phyloP scores from a whole-genome alignment of 2,329 filamentous ascomycete species.

The Apiospora malaysiana region DNA sequence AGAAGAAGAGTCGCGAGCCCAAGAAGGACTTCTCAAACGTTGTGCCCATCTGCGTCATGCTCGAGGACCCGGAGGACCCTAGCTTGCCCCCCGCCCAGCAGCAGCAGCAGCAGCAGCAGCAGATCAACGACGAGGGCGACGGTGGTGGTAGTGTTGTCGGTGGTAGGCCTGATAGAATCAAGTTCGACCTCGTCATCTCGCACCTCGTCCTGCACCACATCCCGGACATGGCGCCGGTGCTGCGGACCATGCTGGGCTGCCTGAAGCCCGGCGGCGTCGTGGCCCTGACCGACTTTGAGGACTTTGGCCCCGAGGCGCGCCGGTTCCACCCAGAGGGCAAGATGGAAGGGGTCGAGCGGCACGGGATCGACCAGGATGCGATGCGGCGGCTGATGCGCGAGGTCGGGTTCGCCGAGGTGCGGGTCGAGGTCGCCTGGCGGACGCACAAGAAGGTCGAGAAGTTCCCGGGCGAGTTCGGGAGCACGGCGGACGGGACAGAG shows the following conservation, averaged over 20 bases:
- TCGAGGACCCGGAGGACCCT: slow-evolving; percentile 48
- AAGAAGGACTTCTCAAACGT: slow-evolving; percentile 43
- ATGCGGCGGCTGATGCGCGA: slow-evolving; percentile 15
- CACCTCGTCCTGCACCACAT: slow-evolving; percentile 50
- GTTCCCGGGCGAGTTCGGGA: slow-evolving; percentile 18
- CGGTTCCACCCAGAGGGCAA: slow-evolving; percentile 58
- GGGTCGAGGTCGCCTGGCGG: slow-evolving; percentile 19
- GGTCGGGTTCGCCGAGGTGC: slow-evolving; percentile 3
- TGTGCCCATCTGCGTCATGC: slow-evolving; percentile 49
- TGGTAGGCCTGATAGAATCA: slow-evolving; percentile 32
- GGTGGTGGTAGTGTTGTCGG: slow-evolving; percentile 31
- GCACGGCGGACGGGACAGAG: background rate
- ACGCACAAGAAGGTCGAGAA: background rate
- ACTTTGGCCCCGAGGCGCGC: slow-evolving; percentile 57
- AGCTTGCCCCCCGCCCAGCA: slow-evolving; percentile 42
- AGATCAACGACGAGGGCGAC: slow-evolving; percentile 11
- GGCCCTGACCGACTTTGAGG: slow-evolving; percentile 63
- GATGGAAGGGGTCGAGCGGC: slow-evolving; percentile 59
- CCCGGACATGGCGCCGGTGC: slow-evolving; percentile 13
- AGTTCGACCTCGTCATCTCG: slow-evolving; percentile 52
- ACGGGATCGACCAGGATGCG: slow-evolving; percentile 48
- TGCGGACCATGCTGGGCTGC: slow-evolving; percentile 47
- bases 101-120: slow-evolving; percentile 31
- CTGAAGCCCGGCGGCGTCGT: slow-evolving; percentile 54
- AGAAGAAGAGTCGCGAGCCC: background rate